Base-by-base conservation (phyloP, 345 rosid genomes). In the Citrus sinensis region DNA sequence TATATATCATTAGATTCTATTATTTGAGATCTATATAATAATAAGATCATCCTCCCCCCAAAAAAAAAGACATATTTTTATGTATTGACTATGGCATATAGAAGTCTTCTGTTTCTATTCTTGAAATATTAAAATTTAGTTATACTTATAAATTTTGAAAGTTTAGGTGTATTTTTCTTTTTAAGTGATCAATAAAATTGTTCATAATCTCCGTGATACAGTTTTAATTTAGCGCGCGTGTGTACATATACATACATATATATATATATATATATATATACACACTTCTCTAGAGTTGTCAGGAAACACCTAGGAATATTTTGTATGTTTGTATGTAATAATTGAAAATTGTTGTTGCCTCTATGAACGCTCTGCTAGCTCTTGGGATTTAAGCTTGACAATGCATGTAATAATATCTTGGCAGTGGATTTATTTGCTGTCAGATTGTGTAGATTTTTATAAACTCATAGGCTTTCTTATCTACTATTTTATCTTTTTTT, bases 31-130 rank as follows among this genome's bases (percentile, higher is more conserved):
- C 20, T 16, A 14, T 14, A 51, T 17, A 51, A 16, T 51, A 51
- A 17, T 51, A 17, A 51, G 7, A 51, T 51, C 2, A 14, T 51
- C 5, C 17, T 1, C 5, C 7, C 14, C 4, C 0, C 2, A 3
- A 42, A 42, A 42, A 2, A 42, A 40, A 51, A 16, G 22, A 51
- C 5, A 4, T 51, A 17, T 4, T 4, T 7, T 16, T 20, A 7
- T 17, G 0, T 20, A 17, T 51, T 5, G 56, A 51, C 7, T 1
- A 51, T 17, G 14, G 0, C 4, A 9, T 42, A 0, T 0, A 11
- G 0, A 42, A 11, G 0, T 11, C 5, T 42, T 42, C 4, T 2
- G 0, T 42, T 1, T 42, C 16, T 0, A 0, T 3, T 42, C 51
- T 2, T 42, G 16, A 42, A 42, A 42, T 42, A 42, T 42, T 42